Evolutionary conservation across 2,329 filamentous ascomycete species (phyloP), one percentile per base, ranked within the genome.

Genomic region (Aspergillus ochraceus): DNA sequence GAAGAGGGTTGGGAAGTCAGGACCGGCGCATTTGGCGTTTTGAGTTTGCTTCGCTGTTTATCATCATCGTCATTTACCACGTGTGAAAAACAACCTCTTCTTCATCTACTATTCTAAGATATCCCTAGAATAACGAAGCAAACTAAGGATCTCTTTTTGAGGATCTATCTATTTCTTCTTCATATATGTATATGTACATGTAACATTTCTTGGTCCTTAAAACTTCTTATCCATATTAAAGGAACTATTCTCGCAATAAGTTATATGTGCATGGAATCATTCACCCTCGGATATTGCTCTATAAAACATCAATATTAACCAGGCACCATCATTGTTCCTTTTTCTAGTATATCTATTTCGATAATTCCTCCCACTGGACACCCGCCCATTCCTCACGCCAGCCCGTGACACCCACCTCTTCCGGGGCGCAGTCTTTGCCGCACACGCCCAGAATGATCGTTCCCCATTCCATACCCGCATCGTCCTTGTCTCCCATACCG

Each of bases 361-460:
- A 63, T 12, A 58, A 50, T 76, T 97, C 93, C 77, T 99, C 95
- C 95, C 94, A 99, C 77, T 99, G 95, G 64, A 98, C 95, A 6
- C 94, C 95, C n/a, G 86, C 88, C 94, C 95, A 99, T 77, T 99
- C 95, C 80, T 98, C 95, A 19, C 92, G 70, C 77, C 96, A 98
- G 1, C 88, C 91, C 0, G 88, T 85, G 70, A 87, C 83, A 0
- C 87, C 90, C 39, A 83, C 80, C 12, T 77, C 75, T 6, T 86
- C 82, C 0, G 84, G 84, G 6, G 86, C 85, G 73, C 95, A 98
- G 74, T 98, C 91, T 71, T 79, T 85, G 65, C 84, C 86, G 74
- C 95, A 99, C 8, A 96, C 92, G 0, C 87, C 92, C 42, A 98
- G 81, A 59, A 99, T 86, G 9, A 99, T 84, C 0, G 92, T 98